Evolutionary conservation across 2,329 filamentous ascomycete genomes (phyloP).

Genomic region (Pseudogymnoascus sp.): DNA sequence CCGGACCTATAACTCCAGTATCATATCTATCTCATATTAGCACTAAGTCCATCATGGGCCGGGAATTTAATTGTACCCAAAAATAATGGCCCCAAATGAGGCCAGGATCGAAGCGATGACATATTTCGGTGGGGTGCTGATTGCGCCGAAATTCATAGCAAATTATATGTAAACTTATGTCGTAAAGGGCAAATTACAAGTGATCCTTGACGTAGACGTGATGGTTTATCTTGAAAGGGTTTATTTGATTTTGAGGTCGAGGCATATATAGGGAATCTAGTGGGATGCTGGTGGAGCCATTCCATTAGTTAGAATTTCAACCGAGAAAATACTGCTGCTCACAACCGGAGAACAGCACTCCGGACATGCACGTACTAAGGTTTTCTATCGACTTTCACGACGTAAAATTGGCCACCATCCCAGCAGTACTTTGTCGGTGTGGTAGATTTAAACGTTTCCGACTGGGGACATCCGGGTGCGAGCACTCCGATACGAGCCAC

Average conservation of each 20-base stretch:
- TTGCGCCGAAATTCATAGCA: background rate
- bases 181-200: background rate
- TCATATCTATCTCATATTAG: slow-evolving; percentile 23
- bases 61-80: slow-evolving; percentile 18
- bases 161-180: background rate
- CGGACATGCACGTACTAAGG: background rate
- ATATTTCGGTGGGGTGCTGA: slow-evolving; percentile 19
- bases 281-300: background rate
- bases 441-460: background rate
- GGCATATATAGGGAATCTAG: background rate
- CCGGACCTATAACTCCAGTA: slow-evolving; percentile 42
- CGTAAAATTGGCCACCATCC: background rate
- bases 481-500: background rate
- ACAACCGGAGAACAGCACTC: background rate
- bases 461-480: background rate
- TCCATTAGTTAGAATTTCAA: background rate
- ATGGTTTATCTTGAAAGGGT: background rate
- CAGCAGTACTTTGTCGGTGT: background rate
- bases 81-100: slow-evolving; percentile 22
- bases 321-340: background rate
- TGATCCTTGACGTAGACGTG: background rate
- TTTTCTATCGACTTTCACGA: background rate
- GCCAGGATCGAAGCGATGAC: slow-evolving; percentile 21
- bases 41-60: background rate
- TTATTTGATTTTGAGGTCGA: background rate